Base-by-base conservation (phyloP, 345 rosid genomes). In the Brassica juncea region DNA sequence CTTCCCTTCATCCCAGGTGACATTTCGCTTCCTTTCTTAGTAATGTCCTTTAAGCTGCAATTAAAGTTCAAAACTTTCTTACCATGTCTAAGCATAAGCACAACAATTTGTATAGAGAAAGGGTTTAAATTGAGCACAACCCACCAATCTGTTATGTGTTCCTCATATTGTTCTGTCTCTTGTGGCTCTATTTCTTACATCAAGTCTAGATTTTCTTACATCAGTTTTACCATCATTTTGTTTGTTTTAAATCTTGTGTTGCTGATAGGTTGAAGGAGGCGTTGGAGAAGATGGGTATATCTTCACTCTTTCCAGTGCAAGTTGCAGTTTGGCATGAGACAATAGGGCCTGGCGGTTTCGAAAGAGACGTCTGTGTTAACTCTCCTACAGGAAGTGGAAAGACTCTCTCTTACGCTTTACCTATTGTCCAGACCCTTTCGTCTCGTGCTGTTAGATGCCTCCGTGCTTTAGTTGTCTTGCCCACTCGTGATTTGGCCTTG, bases 371-470 rank as follows among this genome's bases (percentile, higher is more conserved):
- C 42, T 95, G 98, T 77, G 84, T 91, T 70, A 95, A 95, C 84
- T 91, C 99, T 35, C 98, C 97, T 0, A 92, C 97, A 2, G 98
- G 98, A 80, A 91, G 96, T 81, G 98, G 98, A 60, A 95, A 95
- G 84, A 93, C 98, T 34, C 83, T 93, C 63, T 87, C 99, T 58
- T 91, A 95, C 72, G 98, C 98, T 74, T 86, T 95, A 76, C 98
- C 98, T 1, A 90, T 95, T 3, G 92, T 93, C 54, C 96, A 95
- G 74, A 81, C 19, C 77, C 85, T 95, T 59, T 84, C 97, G 0
- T 82, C 87, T 76, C 89, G 89, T 67, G 81, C 90, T 30, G 93
- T 95, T 6, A 88, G 79, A 80, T 87, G 93, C 72, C 83, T 95
- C 9, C 91, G 99, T 74, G 99, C 99, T 63, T 84, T 95, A 67